phyloP scores from a whole-genome alignment of 768 basidiomycete genomes.

The Boletus vinaceobasis region DNA sequence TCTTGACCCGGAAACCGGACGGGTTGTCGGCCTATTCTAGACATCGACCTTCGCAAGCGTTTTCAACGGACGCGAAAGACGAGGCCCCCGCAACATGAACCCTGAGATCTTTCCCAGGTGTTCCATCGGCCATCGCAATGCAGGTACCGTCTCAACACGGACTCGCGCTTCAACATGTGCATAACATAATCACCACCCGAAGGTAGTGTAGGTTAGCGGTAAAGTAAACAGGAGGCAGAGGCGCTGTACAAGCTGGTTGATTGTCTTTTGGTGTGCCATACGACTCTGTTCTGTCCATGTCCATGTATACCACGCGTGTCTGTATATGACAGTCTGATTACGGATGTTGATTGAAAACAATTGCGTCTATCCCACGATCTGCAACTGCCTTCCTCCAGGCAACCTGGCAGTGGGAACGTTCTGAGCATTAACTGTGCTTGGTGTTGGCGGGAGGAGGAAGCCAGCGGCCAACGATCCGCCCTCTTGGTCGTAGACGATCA shows the following conservation, averaged over 20 bases:
- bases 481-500: conserved; percentile 57
- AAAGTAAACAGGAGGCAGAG: conserved; percentile 1
- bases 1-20: conserved; percentile 73
- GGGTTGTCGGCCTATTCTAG: conserved; percentile 84
- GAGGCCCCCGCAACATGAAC: not conserved
- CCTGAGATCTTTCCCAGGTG: conserved; percentile 21
- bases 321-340: conserved; percentile 1
- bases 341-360: not conserved
- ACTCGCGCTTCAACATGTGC: conserved; percentile 41
- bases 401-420: conserved; percentile 27
- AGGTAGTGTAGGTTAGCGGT: conserved; percentile 17
- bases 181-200: conserved; percentile 12
- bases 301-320: conserved; percentile 7
- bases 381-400: conserved; percentile 31
- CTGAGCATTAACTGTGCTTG: not conserved
- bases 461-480: conserved; percentile 45
- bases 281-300: conserved; percentile 7
- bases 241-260: not conserved
- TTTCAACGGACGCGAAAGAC: conserved; percentile 19
- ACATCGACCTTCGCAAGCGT: conserved; percentile 1
- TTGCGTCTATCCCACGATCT: not conserved
- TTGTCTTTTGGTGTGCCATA: not conserved
- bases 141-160: conserved; percentile 38
- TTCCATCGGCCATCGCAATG: conserved; percentile 10
- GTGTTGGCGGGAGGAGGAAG: conserved; percentile 3